Percentiles rank a stretch among this genome's conserved stretches.
These are phyloP conservation scores for Claviceps paspali DNA, from an alignment of 2,329 filamentous ascomycete genomes.

Conservation along the genomic window DNA sequence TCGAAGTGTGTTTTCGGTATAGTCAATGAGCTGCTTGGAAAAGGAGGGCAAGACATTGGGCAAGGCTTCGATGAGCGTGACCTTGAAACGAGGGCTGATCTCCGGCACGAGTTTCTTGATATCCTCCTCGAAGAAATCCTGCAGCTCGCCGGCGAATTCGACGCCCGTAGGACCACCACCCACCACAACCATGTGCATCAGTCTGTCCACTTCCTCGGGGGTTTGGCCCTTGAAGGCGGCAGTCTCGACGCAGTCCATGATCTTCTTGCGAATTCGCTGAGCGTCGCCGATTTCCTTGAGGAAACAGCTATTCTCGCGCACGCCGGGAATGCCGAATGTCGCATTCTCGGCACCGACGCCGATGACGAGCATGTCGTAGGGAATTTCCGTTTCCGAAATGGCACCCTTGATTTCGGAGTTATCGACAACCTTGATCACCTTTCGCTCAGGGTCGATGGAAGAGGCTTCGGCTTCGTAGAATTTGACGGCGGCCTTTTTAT, in stretches of 20 bases:
- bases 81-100: constrained; percentile 87
- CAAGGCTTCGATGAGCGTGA: constrained; percentile 92
- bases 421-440: constrained; percentile 77
- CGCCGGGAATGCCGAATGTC: constrained; percentile 93
- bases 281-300: constrained; percentile 96
- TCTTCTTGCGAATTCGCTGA: constrained; percentile 90
- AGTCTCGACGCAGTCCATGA: constrained; percentile 99
- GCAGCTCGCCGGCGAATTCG: constrained; percentile 94
- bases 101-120: constrained; percentile 97
- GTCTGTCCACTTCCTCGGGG: constrained; percentile 73
- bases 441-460: constrained; percentile 85
- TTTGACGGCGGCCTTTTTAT: constrained; percentile 85
- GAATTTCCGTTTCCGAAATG: constrained; percentile 69
- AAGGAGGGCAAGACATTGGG: constrained; percentile 96
- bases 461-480: constrained; percentile 97
- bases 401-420: constrained; percentile 85
- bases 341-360: constrained; percentile 97
- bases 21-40: constrained; percentile 97
- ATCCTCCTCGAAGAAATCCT: constrained; percentile 98
- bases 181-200: constrained; percentile 95
- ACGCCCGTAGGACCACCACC: constrained; percentile 92
- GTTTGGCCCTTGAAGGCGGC: constrained; percentile 95
- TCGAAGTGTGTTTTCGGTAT: constrained; percentile 97
- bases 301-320: constrained; percentile 91
- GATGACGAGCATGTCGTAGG: constrained; percentile 96